Conservation (phyloP, 768 basidiomycete species). For the Lactarius tabidus region DNA sequence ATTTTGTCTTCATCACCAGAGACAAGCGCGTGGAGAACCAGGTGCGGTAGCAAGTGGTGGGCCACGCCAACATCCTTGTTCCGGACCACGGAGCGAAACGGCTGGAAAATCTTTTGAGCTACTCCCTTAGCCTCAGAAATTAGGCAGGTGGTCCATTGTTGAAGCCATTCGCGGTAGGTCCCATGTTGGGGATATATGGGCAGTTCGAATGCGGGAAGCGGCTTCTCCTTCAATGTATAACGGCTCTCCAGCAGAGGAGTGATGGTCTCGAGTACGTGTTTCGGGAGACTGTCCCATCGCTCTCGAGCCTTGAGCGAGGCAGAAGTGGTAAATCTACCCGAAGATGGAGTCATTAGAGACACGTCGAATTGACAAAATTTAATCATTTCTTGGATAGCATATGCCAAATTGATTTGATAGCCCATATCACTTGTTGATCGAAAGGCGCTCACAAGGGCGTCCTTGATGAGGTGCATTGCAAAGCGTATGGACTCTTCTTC, state of each 20-base stretch:
- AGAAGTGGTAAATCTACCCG: constrained; percentile 42
- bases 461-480: constrained; percentile 78
- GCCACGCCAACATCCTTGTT: constrained; percentile 95
- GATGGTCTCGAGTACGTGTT: constrained; percentile 80
- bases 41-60: constrained; percentile 84
- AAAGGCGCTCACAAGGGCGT: constrained; percentile 85
- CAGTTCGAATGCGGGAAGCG: constrained; percentile 37
- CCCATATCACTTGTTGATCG: constrained; percentile 91
- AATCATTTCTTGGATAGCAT: constrained; percentile 86
- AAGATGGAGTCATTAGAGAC: constrained; percentile 62
- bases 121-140: constrained; percentile 59
- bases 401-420: constrained; percentile 87
- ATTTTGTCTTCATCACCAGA: constrained; percentile 64
- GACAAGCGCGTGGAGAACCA: constrained; percentile 81
- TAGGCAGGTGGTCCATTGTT: constrained; percentile 80
- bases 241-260: constrained; percentile 75
- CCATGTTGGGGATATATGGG: constrained; percentile 75
- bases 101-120: constrained; percentile 68
- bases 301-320: constrained; percentile 63
- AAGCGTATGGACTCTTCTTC: constrained; percentile 73
- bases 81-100: constrained; percentile 72
- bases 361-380: constrained; percentile 82
- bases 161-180: constrained; percentile 96
- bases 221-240: constrained; percentile 43
- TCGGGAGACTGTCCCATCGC: constrained; percentile 76